Evolutionary conservation across 2,329 filamentous ascomycete genomes (phyloP).

Genomic region (Hymenoscyphus salicellus): DNA sequence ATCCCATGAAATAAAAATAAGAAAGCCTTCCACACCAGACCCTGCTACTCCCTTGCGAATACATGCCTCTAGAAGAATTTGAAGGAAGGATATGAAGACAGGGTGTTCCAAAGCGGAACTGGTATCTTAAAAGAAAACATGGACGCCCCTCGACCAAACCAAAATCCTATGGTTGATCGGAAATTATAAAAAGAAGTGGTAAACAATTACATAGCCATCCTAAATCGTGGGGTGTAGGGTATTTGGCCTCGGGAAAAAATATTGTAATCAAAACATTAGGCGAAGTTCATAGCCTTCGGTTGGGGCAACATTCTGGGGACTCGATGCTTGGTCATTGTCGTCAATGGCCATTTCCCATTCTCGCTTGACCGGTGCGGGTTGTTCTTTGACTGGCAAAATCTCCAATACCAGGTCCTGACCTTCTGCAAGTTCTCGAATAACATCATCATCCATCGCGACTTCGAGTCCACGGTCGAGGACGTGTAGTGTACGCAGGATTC

Average conservation of each 20-base stretch:
- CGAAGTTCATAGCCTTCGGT: slow-evolving; percentile 36
- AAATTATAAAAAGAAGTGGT: slow-evolving; percentile 3
- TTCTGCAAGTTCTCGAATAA: slow-evolving; percentile 78
- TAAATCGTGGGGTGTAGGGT: slow-evolving; percentile 28
- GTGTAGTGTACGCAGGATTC: slow-evolving; percentile 68
- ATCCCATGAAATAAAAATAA: not conserved
- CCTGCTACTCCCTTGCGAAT: slow-evolving; percentile 4
- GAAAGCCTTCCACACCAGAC: slow-evolving; percentile 2
- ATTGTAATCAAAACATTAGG: slow-evolving; percentile 35
- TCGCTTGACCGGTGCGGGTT: slow-evolving; percentile 44
- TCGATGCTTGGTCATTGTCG: slow-evolving; percentile 31
- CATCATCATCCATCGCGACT: slow-evolving; percentile 86
- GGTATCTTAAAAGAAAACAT: slow-evolving; percentile 11
- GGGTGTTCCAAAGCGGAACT: slow-evolving; percentile 11
- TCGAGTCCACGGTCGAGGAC: slow-evolving; percentile 72
- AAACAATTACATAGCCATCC: slow-evolving; percentile 34
- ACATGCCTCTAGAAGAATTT: slow-evolving; percentile 9
- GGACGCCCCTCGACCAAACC: not conserved
- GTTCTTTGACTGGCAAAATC: slow-evolving; percentile 40
- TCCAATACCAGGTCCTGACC: slow-evolving; percentile 88
- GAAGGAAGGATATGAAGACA: slow-evolving; percentile 5
- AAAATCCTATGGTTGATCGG: not conserved
- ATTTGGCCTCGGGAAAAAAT: slow-evolving; percentile 18
- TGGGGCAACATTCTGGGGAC: slow-evolving; percentile 27
- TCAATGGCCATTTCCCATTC: slow-evolving; percentile 64